These are phyloP conservation scores for Trichoderma breve DNA, from an alignment of 2,329 filamentous ascomycete species.

Conservation along the genomic window DNA sequence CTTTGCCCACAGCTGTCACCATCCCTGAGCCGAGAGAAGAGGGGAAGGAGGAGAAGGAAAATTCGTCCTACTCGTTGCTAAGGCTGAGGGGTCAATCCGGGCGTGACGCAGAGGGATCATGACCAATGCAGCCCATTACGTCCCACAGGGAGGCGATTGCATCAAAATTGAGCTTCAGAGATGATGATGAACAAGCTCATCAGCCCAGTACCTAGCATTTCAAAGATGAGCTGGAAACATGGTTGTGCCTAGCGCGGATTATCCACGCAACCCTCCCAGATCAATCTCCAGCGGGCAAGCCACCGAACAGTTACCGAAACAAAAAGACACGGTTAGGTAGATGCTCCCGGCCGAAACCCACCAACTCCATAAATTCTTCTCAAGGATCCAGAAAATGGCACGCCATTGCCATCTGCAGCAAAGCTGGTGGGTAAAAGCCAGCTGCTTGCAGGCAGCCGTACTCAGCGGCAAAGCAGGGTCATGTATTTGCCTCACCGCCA, in stretches of 20 bases:
- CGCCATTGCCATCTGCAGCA: background rate
- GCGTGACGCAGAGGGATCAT: background rate
- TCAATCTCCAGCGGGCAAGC: constrained; percentile 20
- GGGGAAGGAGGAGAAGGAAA: background rate
- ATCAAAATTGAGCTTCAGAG: background rate
- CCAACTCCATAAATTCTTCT: background rate
- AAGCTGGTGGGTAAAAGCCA: background rate
- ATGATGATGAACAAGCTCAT: background rate
- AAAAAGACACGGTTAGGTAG: constrained; percentile 21
- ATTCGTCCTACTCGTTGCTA: background rate
- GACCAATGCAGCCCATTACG: background rate
- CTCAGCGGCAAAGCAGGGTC: background rate
- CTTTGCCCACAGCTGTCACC: background rate
- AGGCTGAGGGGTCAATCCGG: background rate
- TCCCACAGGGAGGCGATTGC: background rate
- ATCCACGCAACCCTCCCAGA: background rate
- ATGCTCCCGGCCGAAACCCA: background rate
- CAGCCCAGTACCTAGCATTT: background rate
- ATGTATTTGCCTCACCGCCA: constrained; percentile 22
- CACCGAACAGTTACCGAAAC: constrained; percentile 36
- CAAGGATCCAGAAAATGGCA: background rate
- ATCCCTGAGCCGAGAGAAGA: background rate
- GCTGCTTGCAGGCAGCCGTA: background rate
- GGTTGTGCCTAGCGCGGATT: background rate
- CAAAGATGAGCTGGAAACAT: background rate